phyloP scores from a whole-genome alignment of 352 stramenopile genomes.

The Stramenopiles sp. region DNA sequence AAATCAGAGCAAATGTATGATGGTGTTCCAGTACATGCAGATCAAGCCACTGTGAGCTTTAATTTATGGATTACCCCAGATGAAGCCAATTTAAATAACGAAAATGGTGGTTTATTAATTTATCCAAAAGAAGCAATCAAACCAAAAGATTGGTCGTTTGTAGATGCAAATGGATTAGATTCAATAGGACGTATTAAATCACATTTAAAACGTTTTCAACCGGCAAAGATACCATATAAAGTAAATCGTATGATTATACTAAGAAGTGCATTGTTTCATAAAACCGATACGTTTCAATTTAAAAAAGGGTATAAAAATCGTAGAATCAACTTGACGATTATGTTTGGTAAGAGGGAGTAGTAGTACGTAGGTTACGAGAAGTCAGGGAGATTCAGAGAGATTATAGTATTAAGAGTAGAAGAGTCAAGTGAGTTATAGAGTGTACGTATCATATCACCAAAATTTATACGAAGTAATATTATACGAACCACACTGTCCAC shows the following conservation, averaged over 20 bases:
- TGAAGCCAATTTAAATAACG: slow-evolving; percentile 31
- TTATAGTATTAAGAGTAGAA: too few relatives aligned
- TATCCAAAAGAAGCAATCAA: slow-evolving; percentile 17
- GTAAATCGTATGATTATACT: slow-evolving; percentile 36
- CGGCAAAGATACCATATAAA: slow-evolving; percentile 16
- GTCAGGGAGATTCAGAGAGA: not conserved
- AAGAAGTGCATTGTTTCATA: slow-evolving; percentile 33
- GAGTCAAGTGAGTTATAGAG: too few relatives aligned
- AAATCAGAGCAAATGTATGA: slow-evolving; percentile 22
- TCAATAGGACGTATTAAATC: not conserved
- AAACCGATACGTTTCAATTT: slow-evolving; percentile 29
- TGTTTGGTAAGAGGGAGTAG: slow-evolving; percentile 17
- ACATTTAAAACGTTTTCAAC: not conserved
- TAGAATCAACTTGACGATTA: slow-evolving; percentile 33
- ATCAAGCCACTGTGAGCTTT: slow-evolving; percentile 38
- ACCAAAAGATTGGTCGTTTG: not conserved
- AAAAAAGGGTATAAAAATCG: slow-evolving; percentile 30
- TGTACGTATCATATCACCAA: too few relatives aligned
- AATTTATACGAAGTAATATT: too few relatives aligned
- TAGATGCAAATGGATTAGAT: not conserved
- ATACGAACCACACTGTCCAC: too few relatives aligned
- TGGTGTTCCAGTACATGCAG: slow-evolving; percentile 37
- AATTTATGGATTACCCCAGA: slow-evolving; percentile 43
- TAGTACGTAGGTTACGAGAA: not conserved
- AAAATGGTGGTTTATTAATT: slow-evolving; percentile 28